phyloP scores from a whole-genome alignment of 805 yeast genomes.

The Saturnispora quitensis region DNA sequence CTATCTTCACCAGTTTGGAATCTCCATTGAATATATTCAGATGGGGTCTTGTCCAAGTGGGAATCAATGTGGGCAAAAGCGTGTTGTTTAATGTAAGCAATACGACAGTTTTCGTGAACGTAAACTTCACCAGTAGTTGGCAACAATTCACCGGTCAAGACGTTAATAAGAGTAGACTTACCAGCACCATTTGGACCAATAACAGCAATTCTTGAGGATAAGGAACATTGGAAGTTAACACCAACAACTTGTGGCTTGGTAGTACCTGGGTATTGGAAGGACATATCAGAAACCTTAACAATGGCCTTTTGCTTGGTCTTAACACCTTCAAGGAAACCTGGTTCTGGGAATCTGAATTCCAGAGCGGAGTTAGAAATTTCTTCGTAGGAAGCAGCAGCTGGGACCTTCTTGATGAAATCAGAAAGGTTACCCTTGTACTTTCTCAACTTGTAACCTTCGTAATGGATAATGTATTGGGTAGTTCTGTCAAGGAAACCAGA shows the following conservation, averaged over 20 bases:
- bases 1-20: constrained; percentile 99
- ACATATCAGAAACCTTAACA: constrained; percentile 93
- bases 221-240: constrained; percentile 97
- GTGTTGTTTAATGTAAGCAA: constrained; percentile 99
- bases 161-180: constrained; percentile 97
- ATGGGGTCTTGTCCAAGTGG: constrained; percentile 98
- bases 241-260: constrained; percentile 86
- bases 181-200: constrained; percentile 99
- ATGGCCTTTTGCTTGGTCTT: constrained; percentile 99
- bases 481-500: constrained; percentile 98
- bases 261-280: constrained; percentile 99
- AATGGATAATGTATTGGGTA: constrained; percentile 97
- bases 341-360: constrained; percentile 98
- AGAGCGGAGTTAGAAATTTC: constrained; percentile 97
- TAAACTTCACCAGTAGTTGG: constrained; percentile 98
- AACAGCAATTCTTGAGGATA: constrained; percentile 99
- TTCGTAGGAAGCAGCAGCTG: constrained; percentile 97
- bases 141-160: constrained; percentile 97
- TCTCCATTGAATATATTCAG: constrained; percentile 99
- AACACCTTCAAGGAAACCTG: constrained; percentile 99
- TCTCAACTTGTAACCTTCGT: constrained; percentile 99
- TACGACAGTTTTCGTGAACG: constrained; percentile 99
- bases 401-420: constrained; percentile 97
- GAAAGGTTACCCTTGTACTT: constrained; percentile 99
- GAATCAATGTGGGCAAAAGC: constrained; percentile 99